Base-by-base conservation (phyloP, 2,329 filamentous ascomycete genomes). In the Calonectria pauciramosa region DNA sequence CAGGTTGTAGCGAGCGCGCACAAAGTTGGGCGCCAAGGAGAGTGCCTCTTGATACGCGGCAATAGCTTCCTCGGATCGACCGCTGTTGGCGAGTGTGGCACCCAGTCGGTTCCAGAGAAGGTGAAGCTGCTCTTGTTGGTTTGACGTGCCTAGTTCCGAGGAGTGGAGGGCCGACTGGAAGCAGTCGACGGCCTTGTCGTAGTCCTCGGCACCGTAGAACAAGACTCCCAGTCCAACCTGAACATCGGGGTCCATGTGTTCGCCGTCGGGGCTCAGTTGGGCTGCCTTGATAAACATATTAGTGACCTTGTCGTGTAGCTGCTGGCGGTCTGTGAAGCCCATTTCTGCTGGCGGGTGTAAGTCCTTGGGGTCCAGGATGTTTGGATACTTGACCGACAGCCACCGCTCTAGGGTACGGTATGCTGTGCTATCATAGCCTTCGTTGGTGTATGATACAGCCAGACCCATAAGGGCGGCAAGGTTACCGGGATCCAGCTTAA, bases 101-200 rank as follows among this genome's bases (percentile, higher is more conserved):
- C 97, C 97, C 0, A 99, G 93, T 3, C 97, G 92, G 88, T 99
- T 99, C 97, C 97, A 99, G 36, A 99, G 92, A 26, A 99, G 91
- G 83, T 99, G 97, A 1, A 98, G 89, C 86, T 98, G 96, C 81
- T 94, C 93, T 80, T 93, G 92, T 76, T 95, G 93, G 86, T 98
- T 99, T 74, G 93, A 94, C 11, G 92, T 92, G 73, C 97, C 97
- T 44, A 93, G 91, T 85, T 98, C 96, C 0, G 95, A 95, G 30
- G 93, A 95, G 73, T 95, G 94, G 30, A 99, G 91, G 0, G 97
- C 96, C 0, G 96, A 93, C 71, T 94, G 94, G 91, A 99, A 99
- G 89, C 97, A 99, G 88, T 99, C 97, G 47, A 99, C 96, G 0
- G 97, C 97, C 88, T 99, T 99, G 84, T 97, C 95, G 87, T 98